phyloP scores from a whole-genome alignment of 73 alveolate genomes.

The Stentor coeruleus region DNA sequence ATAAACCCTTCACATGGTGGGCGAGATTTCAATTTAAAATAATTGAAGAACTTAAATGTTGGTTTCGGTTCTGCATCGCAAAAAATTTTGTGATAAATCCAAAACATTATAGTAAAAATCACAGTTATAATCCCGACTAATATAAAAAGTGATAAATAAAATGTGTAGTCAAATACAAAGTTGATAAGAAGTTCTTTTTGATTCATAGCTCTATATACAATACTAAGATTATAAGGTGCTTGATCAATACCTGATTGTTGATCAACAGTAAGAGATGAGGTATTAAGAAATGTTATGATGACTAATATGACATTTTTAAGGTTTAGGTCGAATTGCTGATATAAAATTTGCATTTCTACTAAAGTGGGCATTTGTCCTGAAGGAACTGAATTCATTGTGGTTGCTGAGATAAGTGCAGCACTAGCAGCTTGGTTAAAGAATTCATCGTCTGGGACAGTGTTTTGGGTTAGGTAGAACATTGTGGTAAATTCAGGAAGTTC shows the following conservation, averaged over 20 bases:
- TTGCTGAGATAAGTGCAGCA: constrained; percentile 42
- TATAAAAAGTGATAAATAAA: constrained; percentile 73
- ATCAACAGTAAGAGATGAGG: constrained; percentile 38
- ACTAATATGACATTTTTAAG: constrained; percentile 57
- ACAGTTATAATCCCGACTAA: constrained; percentile 67
- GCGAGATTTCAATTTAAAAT: constrained; percentile 56
- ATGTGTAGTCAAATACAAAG: constrained; percentile 71
- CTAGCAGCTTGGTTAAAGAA: constrained; percentile 29
- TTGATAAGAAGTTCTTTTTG: constrained; percentile 75
- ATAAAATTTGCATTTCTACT: constrained; percentile 46
- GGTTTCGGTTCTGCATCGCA: constrained; percentile 54
- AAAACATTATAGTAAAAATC: constrained; percentile 45
- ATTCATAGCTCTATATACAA: constrained; percentile 55
- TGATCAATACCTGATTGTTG: constrained; percentile 37
- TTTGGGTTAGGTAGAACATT: constrained; percentile 56
- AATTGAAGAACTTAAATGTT: constrained; percentile 54
- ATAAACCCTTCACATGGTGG: constrained; percentile 58
- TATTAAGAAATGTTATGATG: constrained; percentile 43
- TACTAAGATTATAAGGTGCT: constrained; percentile 49
- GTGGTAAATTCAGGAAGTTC: constrained; percentile 46
- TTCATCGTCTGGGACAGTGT: constrained; percentile 57
- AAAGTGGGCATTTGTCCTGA: constrained; percentile 53
- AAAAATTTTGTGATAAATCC: constrained; percentile 51
- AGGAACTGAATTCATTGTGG: constrained; percentile 40
- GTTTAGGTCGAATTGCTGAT: constrained; percentile 52